Conservation (phyloP, 495 filamentous ascomycete genomes). For the Lentithecium fluviatile region DNA sequence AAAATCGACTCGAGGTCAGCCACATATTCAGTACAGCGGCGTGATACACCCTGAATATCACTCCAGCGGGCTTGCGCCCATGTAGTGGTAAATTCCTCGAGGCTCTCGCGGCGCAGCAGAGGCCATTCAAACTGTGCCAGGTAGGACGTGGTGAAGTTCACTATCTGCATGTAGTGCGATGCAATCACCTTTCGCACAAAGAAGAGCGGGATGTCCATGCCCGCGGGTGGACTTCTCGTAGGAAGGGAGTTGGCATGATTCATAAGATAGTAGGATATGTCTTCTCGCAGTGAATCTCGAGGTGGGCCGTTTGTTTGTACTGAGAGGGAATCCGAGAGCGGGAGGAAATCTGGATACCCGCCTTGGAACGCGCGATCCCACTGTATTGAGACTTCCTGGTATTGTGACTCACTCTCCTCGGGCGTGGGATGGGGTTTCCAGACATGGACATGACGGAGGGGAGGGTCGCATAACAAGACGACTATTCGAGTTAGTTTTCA, state of each 20-base stretch:
- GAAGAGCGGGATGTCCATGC: background rate
- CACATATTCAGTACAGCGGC: background rate
- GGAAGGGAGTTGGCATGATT: background rate
- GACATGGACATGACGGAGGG: background rate
- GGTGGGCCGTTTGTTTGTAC: background rate
- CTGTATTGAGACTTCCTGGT: background rate
- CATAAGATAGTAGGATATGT: background rate
- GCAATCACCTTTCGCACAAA: conserved; percentile 3
- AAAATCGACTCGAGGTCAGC: conserved; percentile 3
- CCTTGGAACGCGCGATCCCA: conserved; percentile 1
- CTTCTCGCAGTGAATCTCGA: conserved; percentile 1
- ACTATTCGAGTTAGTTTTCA: background rate
- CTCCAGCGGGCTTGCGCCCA: conserved; percentile 7
- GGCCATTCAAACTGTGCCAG: background rate
- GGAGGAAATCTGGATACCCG: conserved; percentile 1
- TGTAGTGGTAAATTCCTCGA: background rate
- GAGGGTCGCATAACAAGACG: conserved; percentile 1
- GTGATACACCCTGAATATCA: background rate
- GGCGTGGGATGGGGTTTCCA: background rate
- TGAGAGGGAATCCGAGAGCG: background rate
- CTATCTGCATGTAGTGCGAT: conserved; percentile 5
- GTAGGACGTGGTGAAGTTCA: background rate
- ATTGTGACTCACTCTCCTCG: background rate
- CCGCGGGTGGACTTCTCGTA: background rate
- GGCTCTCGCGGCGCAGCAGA: conserved; percentile 1